phyloP scores from a whole-genome alignment of 108 stramenopile species.

The Parmales sp. region DNA sequence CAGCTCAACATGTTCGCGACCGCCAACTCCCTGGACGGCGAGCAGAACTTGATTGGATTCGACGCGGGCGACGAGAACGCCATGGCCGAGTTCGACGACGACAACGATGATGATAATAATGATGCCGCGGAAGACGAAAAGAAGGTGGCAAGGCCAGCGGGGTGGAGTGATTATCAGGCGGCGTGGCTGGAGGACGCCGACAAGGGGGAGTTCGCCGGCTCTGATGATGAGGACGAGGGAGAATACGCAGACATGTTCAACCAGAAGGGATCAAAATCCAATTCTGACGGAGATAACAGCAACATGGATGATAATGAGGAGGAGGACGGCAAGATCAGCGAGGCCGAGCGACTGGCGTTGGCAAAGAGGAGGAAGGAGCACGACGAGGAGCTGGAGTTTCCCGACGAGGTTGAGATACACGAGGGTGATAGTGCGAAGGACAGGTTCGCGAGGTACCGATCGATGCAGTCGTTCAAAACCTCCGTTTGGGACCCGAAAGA shows the following conservation, averaged over 20 bases:
- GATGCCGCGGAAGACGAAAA: slow-evolving; percentile 21
- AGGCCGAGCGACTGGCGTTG: slow-evolving; percentile 46
- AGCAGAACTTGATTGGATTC: slow-evolving; percentile 96
- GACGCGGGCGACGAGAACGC: slow-evolving; percentile 58
- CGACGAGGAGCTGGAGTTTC: slow-evolving; percentile 81
- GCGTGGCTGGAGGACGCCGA: slow-evolving; percentile 85
- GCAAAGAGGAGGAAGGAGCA: slow-evolving; percentile 62
- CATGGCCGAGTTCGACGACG: slow-evolving; percentile 39
- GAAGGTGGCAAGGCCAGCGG: slow-evolving; percentile 58
- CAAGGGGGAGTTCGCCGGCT: slow-evolving; percentile 44
- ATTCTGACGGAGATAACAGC: slow-evolving; percentile 31
- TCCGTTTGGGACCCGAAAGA: slow-evolving; percentile 94
- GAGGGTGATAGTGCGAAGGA: slow-evolving; percentile 72
- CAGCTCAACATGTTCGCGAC: slow-evolving; percentile 75
- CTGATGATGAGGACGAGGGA: slow-evolving; percentile 42
- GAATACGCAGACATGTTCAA: slow-evolving; percentile 70
- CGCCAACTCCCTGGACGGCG: slow-evolving; percentile 86
- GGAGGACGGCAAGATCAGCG: slow-evolving; percentile 42
- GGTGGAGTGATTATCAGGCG: slow-evolving; percentile 90
- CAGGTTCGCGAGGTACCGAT: slow-evolving; percentile 91
- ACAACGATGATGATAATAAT: not conserved
- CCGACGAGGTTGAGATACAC: slow-evolving; percentile 93
- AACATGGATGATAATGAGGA: slow-evolving; percentile 50
- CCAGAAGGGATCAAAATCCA: slow-evolving; percentile 39
- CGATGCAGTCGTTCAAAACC: slow-evolving; percentile 83